Percentiles rank a stretch among this genome's conserved stretches.
Conservation (phyloP, 2,329 filamentous ascomycete genomes). For the Cercospora canescens region DNA sequence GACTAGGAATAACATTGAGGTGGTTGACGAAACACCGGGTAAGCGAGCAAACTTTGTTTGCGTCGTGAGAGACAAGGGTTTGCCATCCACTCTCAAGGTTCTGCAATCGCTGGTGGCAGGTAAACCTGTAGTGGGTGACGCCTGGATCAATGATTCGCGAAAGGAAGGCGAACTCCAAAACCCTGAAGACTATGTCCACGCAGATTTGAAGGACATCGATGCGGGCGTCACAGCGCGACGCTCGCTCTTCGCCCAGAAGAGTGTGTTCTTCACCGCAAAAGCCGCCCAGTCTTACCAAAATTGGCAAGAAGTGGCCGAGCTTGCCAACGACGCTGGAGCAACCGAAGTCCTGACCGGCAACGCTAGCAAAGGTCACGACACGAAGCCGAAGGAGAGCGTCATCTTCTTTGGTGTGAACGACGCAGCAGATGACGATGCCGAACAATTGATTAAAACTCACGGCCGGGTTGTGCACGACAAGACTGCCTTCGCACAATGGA, state of each 20-base stretch:
- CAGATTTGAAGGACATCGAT: conserved; percentile 30
- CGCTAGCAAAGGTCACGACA: conserved; percentile 25
- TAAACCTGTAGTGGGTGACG: conserved; percentile 48
- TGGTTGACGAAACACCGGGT: conserved; percentile 36
- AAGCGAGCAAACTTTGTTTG: conserved; percentile 33
- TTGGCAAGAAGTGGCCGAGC: conserved; percentile 42
- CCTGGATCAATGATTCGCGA: conserved; percentile 46
- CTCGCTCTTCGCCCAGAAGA: conserved; percentile 52
- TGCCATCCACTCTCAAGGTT: conserved; percentile 49
- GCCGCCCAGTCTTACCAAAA: conserved; percentile 36
- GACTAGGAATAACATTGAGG: conserved; percentile 32
- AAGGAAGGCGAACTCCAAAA: conserved; percentile 28
- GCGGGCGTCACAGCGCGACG: conserved; percentile 30
- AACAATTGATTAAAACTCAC: conserved; percentile 36
- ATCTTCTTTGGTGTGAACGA: conserved; percentile 43
- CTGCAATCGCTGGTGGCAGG: conserved; percentile 45
- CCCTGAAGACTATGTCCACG: conserved; percentile 8
- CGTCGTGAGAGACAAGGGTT: conserved; percentile 40
- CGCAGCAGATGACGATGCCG: conserved; percentile 38
- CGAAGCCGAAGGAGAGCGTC: conserved; percentile 23
- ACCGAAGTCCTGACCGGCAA: conserved; percentile 28
- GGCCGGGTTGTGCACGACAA: conserved; percentile 43
- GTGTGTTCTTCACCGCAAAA: conserved; percentile 50
- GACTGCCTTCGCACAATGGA: conserved; percentile 45
- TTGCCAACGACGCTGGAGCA: conserved; percentile 43